A percentile compares a stretch with the other conserved stretches of the same genome.
These are phyloP conservation scores for Pisolithus marmoratus DNA, from an alignment of 768 basidiomycete genomes.

Conservation along the genomic window DNA sequence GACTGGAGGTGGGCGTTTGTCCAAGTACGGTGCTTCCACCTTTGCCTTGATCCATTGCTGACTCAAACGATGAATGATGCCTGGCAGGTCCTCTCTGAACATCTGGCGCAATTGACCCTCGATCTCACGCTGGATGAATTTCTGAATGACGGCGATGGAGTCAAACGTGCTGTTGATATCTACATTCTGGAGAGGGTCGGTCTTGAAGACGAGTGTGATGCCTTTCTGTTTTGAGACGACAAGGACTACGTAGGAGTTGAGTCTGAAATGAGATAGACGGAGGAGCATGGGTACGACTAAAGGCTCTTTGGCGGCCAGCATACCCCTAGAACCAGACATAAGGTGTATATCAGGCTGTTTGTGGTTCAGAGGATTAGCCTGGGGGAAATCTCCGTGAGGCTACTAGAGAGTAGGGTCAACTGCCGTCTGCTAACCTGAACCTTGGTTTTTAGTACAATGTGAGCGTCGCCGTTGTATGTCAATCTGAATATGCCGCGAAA, in stretches of 20 bases:
- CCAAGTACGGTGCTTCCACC: constrained; percentile 85
- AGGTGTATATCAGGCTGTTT: constrained; percentile 88
- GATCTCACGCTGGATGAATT: constrained; percentile 96
- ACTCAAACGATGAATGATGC: constrained; percentile 92
- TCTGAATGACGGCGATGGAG: constrained; percentile 95
- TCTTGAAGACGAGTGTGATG: constrained; percentile 99
- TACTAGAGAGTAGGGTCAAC: neutral
- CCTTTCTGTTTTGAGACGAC: constrained; percentile 98
- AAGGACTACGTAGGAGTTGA: constrained; percentile 93
- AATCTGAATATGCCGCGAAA: constrained; percentile 96
- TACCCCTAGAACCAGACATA: constrained; percentile 75
- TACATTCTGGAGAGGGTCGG: constrained; percentile 95
- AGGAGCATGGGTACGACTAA: constrained; percentile 98
- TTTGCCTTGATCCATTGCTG: constrained; percentile 95
- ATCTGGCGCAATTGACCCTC: constrained; percentile 96
- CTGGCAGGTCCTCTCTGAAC: constrained; percentile 95
- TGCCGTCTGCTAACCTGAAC: constrained; percentile 62
- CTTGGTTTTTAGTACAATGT: constrained; percentile 81
- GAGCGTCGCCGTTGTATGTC: constrained; percentile 91
- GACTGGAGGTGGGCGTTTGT: constrained; percentile 41
- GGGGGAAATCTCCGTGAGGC: constrained; percentile 3
- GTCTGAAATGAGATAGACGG: constrained; percentile 89
- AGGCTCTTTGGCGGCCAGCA: constrained; percentile 91
- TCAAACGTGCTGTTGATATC: constrained; percentile 98
- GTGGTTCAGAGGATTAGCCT: constrained; percentile 95